Conservation (phyloP, 345 rosid genomes). For the Alliaria petiolata region DNA sequence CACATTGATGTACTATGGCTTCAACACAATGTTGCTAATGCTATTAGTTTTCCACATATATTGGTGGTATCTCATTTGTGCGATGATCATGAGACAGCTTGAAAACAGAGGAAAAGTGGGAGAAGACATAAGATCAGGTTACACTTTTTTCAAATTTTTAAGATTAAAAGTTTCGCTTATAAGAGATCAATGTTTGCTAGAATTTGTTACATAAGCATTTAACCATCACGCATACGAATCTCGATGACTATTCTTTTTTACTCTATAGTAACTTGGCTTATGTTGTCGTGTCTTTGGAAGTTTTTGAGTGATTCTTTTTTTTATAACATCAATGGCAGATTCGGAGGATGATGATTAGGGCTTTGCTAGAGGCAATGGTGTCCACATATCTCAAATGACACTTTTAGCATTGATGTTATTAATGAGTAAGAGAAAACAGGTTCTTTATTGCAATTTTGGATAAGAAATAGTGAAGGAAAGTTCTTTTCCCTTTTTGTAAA, state of each 20-base stretch:
- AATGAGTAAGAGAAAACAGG: not conserved
- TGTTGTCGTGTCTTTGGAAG: not conserved
- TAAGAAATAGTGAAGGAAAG: not conserved
- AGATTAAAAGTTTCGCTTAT: not conserved
- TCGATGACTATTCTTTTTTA: not conserved
- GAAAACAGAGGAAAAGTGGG: slow-evolving; percentile 82
- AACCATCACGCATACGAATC: not conserved
- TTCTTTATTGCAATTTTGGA: not conserved
- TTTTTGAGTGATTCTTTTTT: not conserved
- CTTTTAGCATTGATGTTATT: not conserved
- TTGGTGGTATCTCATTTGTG: slow-evolving; percentile 87
- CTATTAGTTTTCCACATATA: slow-evolving; percentile 81
- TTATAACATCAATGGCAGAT: not conserved
- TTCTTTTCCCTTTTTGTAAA: too few relatives aligned
- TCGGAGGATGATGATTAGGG: slow-evolving; percentile 10
- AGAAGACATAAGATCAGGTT: slow-evolving; percentile 92
- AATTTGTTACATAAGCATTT: not conserved
- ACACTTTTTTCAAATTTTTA: not conserved
- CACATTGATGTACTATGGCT: slow-evolving; percentile 47
- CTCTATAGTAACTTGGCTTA: not conserved
- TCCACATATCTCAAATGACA: not conserved
- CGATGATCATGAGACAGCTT: slow-evolving; percentile 74
- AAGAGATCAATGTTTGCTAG: not conserved
- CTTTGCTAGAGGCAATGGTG: too few relatives aligned
- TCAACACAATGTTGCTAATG: slow-evolving; percentile 75